Percentiles rank a stretch among this genome's conserved stretches.
These are phyloP conservation scores for Sporothrix pseudoabietina DNA, from an alignment of 2,329 filamentous ascomycete genomes.

Conservation along the genomic window DNA sequence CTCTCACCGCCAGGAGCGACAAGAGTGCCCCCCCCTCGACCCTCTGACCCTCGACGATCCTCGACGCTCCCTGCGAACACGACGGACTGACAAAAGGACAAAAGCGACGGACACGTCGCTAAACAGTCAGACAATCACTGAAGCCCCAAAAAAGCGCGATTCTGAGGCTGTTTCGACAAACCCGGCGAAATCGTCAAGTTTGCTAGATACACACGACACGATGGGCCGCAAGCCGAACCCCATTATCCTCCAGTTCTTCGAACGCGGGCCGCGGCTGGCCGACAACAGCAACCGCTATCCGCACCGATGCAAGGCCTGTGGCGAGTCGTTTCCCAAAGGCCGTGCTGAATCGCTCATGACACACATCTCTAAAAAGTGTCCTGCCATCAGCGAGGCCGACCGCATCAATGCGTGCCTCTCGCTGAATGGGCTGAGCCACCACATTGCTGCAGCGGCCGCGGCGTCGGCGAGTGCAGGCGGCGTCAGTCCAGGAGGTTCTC, in stretches of 20 bases:
- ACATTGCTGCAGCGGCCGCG: slow-evolving; percentile 35
- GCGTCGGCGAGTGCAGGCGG: slow-evolving; percentile 16
- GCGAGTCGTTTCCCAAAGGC: slow-evolving; percentile 87
- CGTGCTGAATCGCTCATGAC: slow-evolving; percentile 78
- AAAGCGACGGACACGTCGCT: neutral
- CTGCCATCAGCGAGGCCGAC: slow-evolving; percentile 72
- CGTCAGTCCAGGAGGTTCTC: neutral
- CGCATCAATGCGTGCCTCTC: slow-evolving; percentile 74
- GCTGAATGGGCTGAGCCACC: slow-evolving; percentile 65
- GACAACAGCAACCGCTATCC: slow-evolving; percentile 91
- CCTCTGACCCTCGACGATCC: slow-evolving; percentile 4
- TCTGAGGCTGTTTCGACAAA: neutral
- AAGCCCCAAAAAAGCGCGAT: neutral
- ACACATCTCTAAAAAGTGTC: slow-evolving; percentile 85
- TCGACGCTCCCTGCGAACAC: neutral
- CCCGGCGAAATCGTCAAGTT: neutral
- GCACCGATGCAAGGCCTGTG: slow-evolving; percentile 86
- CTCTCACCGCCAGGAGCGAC: slow-evolving; percentile 27
- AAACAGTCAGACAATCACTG: neutral
- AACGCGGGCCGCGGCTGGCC: slow-evolving; percentile 80
- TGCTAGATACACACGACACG: slow-evolving; percentile 36
- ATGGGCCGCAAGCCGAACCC: slow-evolving; percentile 86
- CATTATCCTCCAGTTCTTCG: slow-evolving; percentile 85
- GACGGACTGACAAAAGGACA: neutral
- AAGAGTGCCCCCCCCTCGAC: neutral